Conservation (phyloP, 768 basidiomycete species). For the Panus rudis region DNA sequence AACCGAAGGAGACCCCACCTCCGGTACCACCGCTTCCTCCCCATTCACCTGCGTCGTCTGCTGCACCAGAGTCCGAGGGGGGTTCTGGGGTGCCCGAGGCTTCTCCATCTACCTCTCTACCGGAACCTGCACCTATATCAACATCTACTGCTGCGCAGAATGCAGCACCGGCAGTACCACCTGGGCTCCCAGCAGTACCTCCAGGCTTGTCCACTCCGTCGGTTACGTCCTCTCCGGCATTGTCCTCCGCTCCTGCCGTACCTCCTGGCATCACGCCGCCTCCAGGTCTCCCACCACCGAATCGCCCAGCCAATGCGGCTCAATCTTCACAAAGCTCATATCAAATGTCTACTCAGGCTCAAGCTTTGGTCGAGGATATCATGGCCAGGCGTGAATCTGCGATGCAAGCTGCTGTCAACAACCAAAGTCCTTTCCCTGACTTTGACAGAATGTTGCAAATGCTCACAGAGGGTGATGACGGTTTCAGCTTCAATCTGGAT, state of each 20-base stretch:
- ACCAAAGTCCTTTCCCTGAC: constrained; percentile 73
- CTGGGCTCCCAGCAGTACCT: constrained; percentile 38
- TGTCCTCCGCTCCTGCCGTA: constrained; percentile 35
- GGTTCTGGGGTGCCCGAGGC: constrained; percentile 38
- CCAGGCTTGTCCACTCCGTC: constrained; percentile 49
- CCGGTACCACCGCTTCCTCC: constrained; percentile 30
- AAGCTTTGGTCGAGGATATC: constrained; percentile 79
- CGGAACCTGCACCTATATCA: neutral
- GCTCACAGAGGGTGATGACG: constrained; percentile 56
- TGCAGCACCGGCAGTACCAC: constrained; percentile 35
- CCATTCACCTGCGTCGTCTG: constrained; percentile 40
- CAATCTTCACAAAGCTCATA: constrained; percentile 57
- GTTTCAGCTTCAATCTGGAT: constrained; percentile 85
- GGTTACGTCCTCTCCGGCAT: constrained; percentile 34
- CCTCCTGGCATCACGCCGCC: constrained; percentile 49
- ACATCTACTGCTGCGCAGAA: constrained; percentile 31
- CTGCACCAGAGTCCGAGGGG: constrained; percentile 43
- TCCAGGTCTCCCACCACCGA: constrained; percentile 36
- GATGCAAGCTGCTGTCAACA: constrained; percentile 29
- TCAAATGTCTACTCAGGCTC: constrained; percentile 82
- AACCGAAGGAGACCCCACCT: constrained; percentile 31
- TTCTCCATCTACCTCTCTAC: constrained; percentile 3
- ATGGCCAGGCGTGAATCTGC: constrained; percentile 63
- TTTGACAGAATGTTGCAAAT: constrained; percentile 79
- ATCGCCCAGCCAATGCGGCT: constrained; percentile 35